Percentiles rank a stretch among this genome's conserved stretches.
phyloP scores from a whole-genome alignment of 2,329 filamentous ascomycete genomes.

The Onygenales sp. region DNA sequence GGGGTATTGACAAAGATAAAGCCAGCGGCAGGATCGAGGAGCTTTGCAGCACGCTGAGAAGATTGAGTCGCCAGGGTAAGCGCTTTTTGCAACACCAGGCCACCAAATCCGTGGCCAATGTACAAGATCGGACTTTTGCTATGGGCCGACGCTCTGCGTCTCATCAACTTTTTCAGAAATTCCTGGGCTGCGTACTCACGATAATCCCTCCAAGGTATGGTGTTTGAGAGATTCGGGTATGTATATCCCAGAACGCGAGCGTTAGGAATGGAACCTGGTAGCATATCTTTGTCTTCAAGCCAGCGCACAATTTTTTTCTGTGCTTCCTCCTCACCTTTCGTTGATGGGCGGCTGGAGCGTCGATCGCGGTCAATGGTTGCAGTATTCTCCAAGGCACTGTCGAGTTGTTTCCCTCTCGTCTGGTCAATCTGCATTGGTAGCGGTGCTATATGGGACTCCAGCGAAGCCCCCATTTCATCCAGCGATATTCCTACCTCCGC shows the following conservation, averaged over 20 bases:
- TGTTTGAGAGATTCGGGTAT: not conserved
- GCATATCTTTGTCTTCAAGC: not conserved
- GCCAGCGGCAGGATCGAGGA: not conserved
- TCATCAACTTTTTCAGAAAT: not conserved
- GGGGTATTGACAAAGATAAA: not conserved
- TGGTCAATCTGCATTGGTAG: no score
- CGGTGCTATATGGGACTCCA: no score
- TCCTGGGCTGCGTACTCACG: not conserved
- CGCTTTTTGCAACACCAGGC: not conserved
- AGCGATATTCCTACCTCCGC: no score
- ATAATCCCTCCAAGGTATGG: not conserved
- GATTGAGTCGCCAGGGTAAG: no score
- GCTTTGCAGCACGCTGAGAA: not conserved
- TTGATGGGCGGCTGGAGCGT: no score
- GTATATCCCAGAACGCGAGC: not conserved
- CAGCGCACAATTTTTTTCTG: not conserved
- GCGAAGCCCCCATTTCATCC: no score
- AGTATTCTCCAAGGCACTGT: no score
- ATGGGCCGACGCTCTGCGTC: not conserved
- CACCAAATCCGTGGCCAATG: not conserved
- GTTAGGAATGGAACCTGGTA: not conserved
- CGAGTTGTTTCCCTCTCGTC: no score
- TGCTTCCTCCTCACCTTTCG: no score
- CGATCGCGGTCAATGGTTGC: no score
- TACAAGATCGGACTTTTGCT: not conserved